Evolutionary conservation across 2,329 filamentous ascomycete species (phyloP), one percentile per base, ranked within the genome.

Genomic region (Truncatella angustata): DNA sequence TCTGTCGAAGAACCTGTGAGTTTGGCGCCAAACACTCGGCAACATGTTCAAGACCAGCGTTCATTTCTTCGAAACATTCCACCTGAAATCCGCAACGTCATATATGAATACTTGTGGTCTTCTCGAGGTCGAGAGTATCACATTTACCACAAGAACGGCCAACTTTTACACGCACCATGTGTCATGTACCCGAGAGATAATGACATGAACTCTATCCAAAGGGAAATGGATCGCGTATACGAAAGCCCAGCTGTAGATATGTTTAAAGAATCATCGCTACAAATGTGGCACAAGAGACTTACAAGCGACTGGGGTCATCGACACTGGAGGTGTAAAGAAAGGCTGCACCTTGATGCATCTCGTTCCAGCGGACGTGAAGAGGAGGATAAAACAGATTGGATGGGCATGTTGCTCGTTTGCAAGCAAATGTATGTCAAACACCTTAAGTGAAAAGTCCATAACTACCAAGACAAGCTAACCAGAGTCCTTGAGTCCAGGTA

Each of bases 271-370:
- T 58, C 57, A 9, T 50, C 61, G 21, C 18, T 67, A 14, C 40
- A 62, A 9, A 53, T 63, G 50, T 68, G 66, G 63, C 60, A 66
- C 39, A 55, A 55, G 45, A 59, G 66, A 35, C 54, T 65, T 4
- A 54, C 58, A 4, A 64, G 61, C 32, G n/a, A 18, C 1, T 62
- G 66, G 63, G 66, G 65, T 2, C 54, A 51, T n/a, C 64, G 65
- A 5, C 66, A 68, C 42, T 68, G 65, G 66, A 58, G 65, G 51
- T 68, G 66, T 49, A 59, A 62, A 36, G 63, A 66, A 43, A 58
- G 63, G 43, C 28, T 63, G 14, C n/a, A 32, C 23, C 11, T 11
- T 26, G 11, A 18, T 14, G 6, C 10, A 11, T 32, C 7, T 23
- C 21, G 30, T 10, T 18, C n/a, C n/a, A 23, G 16, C 5, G 20